phyloP scores from a whole-genome alignment of 176 grass and related monocot species.

The Urochloa ruziziensis region DNA sequence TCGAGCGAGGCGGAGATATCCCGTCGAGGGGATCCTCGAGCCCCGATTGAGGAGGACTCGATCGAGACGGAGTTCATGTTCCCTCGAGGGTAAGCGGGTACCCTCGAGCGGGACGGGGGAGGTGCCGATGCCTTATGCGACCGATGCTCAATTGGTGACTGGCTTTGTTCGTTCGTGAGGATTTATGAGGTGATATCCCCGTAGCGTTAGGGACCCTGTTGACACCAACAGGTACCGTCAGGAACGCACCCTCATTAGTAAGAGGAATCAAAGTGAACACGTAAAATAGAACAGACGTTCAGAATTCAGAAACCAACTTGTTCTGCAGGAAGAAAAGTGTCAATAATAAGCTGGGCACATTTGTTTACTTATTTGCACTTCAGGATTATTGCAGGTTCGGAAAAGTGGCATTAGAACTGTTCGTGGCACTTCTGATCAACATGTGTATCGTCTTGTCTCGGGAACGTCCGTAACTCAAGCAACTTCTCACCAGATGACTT shows the following conservation, averaged over 20 bases:
- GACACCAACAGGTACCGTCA: constrained; percentile 73
- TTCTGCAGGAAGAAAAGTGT: not conserved
- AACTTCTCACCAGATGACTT: constrained; percentile 37
- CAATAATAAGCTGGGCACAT: not conserved
- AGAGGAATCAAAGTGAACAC: constrained; percentile 74
- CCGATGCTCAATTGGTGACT: too few species aligned
- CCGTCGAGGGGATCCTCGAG: too few species aligned
- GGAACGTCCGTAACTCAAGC: constrained; percentile 42
- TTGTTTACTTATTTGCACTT: not conserved
- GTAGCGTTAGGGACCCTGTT: too few species aligned
- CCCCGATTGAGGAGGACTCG: too few species aligned
- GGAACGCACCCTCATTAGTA: constrained; percentile 63
- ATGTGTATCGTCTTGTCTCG: constrained; percentile 56
- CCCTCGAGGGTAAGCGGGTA: too few species aligned
- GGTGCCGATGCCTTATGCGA: too few species aligned
- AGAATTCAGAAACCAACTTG: not conserved
- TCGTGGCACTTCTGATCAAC: constrained; percentile 72
- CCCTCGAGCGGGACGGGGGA: too few species aligned
- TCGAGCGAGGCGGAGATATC: too few species aligned
- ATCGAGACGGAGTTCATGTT: too few species aligned
- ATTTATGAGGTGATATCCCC: too few species aligned
- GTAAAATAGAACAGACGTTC: not conserved
- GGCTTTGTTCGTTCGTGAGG: too few species aligned
- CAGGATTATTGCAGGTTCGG: constrained; percentile 71
- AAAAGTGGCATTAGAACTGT: constrained; percentile 63